A percentile compares a stretch with the other conserved stretches of the same genome.
phyloP scores from a whole-genome alignment of 371 early-diverging fungal genomes.

The Haplosporangium sp. region DNA sequence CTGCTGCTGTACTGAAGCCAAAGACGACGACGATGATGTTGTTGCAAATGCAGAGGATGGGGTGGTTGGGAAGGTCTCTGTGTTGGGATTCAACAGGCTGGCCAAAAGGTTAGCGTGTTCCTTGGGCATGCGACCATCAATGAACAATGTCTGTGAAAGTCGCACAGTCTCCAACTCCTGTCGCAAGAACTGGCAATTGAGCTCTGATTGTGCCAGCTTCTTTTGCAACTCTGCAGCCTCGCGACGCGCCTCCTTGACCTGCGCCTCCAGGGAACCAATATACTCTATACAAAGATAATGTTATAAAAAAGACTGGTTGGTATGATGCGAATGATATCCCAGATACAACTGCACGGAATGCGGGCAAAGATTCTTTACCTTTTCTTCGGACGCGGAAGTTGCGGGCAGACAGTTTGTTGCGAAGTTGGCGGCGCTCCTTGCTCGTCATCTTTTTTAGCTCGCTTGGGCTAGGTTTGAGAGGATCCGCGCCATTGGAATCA shows the following conservation, averaged over 20 bases:
- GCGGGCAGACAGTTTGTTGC: conserved; percentile 92
- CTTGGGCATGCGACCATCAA: conserved; percentile 44
- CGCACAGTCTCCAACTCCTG: conserved; percentile 45
- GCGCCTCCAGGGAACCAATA: conserved; percentile 78
- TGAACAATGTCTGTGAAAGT: conserved; percentile 53
- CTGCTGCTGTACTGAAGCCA: conserved; percentile 12
- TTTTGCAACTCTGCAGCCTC: conserved; percentile 44
- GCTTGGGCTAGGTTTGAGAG: conserved; percentile 43
- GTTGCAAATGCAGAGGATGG: conserved; percentile 4
- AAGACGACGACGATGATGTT: not conserved
- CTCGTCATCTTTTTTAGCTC: conserved; percentile 71
- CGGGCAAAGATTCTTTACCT: conserved; percentile 59
- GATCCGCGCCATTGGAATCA: conserved; percentile 7
- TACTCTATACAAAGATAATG: conserved; percentile 79
- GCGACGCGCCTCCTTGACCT: conserved; percentile 60
- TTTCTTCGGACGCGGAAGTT: conserved; percentile 91
- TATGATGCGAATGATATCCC: conserved; percentile 1
- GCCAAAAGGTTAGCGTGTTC: conserved; percentile 51
- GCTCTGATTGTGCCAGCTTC: conserved; percentile 37
- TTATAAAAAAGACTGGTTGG: not conserved
- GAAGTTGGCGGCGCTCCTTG: conserved; percentile 87
- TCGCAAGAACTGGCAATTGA: conserved; percentile 43
- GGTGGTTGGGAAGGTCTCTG: conserved; percentile 49
- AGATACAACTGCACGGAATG: too few species aligned
- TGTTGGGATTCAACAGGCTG: conserved; percentile 47